Conservation (phyloP, 2,329 filamentous ascomycete genomes). For the Colletotrichum theobromicola region DNA sequence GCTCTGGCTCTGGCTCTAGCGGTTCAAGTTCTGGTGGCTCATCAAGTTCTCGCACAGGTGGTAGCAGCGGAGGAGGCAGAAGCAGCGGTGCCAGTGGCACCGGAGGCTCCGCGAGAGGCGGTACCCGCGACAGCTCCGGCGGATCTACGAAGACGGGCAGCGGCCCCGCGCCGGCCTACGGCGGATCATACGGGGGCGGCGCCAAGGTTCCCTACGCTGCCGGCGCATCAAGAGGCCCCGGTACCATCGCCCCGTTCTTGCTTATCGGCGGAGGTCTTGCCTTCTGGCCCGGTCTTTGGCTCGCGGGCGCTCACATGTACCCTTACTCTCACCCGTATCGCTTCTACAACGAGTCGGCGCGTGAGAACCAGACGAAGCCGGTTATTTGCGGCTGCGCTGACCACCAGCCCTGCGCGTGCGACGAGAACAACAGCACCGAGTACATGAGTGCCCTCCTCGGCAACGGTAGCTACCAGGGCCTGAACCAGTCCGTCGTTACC, state of each 20-base stretch:
- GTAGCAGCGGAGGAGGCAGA: conserved; percentile 8
- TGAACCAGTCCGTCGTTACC: conserved; percentile 66
- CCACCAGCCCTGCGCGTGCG: conserved; percentile 57
- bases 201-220: conserved; percentile 64
- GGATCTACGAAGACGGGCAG: conserved; percentile 62
- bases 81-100: conserved; percentile 17
- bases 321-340: conserved; percentile 63
- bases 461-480: conserved; percentile 54
- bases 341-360: conserved; percentile 51
- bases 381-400: conserved; percentile 66
- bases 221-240: conserved; percentile 38
- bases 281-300: conserved; percentile 71
- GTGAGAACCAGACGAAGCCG: conserved; percentile 62
- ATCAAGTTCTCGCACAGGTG: conserved; percentile 23
- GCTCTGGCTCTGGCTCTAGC: not conserved
- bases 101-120: conserved; percentile 4
- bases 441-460: conserved; percentile 70
- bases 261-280: conserved; percentile 54
- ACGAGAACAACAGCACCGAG: conserved; percentile 42
- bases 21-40: conserved; percentile 15
- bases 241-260: conserved; percentile 50
- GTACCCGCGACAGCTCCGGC: conserved; percentile 40
- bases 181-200: conserved; percentile 73
- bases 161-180: conserved; percentile 62
- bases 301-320: conserved; percentile 53